Evolutionary conservation across 371 early-diverging fungal genomes (phyloP).

Genomic region (Rozella allomycis): DNA sequence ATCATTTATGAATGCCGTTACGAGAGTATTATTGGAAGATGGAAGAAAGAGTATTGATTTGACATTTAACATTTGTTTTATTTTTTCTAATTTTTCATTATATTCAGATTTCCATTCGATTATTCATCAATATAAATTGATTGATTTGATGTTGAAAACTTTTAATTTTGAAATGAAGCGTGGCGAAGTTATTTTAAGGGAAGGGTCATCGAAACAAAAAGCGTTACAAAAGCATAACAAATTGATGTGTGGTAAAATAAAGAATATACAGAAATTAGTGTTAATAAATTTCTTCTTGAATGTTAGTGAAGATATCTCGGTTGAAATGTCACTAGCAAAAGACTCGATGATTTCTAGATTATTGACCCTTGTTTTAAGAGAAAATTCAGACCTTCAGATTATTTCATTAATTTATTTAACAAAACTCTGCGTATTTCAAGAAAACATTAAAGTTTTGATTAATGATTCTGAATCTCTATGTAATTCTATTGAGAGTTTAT

Average conservation of each 20-base stretch:
- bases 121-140: conserved; percentile 23
- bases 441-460: conserved; percentile 21
- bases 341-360: conserved; percentile 17
- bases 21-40: conserved; percentile 27
- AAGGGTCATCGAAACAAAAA: conserved; percentile 13
- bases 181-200: conserved; percentile 13
- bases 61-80: conserved; percentile 20
- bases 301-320: conserved; percentile 17
- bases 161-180: conserved; percentile 18
- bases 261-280: too few species aligned
- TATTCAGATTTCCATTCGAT: conserved; percentile 17
- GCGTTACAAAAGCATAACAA: conserved; percentile 24
- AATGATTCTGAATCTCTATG: not conserved
- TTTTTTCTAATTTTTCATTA: conserved; percentile 24
- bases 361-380: conserved; percentile 11
- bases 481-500: conserved; percentile 5
- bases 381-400: conserved; percentile 16
- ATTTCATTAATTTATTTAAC: conserved; percentile 17
- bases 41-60: conserved; percentile 16
- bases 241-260: conserved; percentile 20
- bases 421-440: conserved; percentile 18
- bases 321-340: conserved; percentile 28
- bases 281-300: conserved; percentile 22
- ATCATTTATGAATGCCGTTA: conserved; percentile 22
- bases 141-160: conserved; percentile 23